These are phyloP conservation scores for Arachis stenosperma DNA, from an alignment of 306 rosid species.

Conservation along the genomic window DNA sequence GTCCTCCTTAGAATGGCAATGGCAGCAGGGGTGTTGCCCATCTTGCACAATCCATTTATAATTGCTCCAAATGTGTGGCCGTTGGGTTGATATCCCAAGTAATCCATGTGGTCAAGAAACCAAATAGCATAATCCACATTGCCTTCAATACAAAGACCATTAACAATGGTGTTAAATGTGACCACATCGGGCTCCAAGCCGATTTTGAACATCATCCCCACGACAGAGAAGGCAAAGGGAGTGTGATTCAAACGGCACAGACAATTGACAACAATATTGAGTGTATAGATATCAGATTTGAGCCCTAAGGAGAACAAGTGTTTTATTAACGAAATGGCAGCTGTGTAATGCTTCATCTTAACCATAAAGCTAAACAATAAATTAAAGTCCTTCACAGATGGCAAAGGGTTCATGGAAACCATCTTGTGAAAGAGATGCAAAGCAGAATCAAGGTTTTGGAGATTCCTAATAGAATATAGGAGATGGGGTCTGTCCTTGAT, in stretches of 20 bases:
- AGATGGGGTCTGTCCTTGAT: not conserved
- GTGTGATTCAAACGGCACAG: constrained; percentile 31
- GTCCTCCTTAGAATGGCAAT: constrained; percentile 9
- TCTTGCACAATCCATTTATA: constrained; percentile 40
- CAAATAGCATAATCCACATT: not conserved
- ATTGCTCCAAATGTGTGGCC: constrained; percentile 34
- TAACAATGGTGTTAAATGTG: constrained; percentile 32
- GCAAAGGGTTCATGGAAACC: constrained; percentile 37
- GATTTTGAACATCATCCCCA: constrained; percentile 36
- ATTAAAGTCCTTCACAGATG: constrained; percentile 33
- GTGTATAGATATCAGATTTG: constrained; percentile 19
- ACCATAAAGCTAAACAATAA: constrained; percentile 32
- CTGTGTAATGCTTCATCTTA: constrained; percentile 30
- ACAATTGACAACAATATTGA: constrained; percentile 41
- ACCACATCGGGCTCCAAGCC: constrained; percentile 18
- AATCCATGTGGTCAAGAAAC: constrained; percentile 26
- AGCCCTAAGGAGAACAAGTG: constrained; percentile 11
- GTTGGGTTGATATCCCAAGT: constrained; percentile 3
- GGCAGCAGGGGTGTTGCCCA: constrained; percentile 33
- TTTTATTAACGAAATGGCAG: constrained; percentile 24
- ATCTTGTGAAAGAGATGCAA: constrained; percentile 38
- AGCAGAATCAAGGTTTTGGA: constrained; percentile 29
- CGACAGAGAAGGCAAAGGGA: constrained; percentile 21
- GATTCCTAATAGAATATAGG: constrained; percentile 21
- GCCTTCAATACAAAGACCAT: constrained; percentile 39